Percentiles rank a stretch among this genome's conserved stretches.
These are phyloP conservation scores for Pythium phragmitis DNA, from an alignment of 352 stramenopile species.

Conservation along the genomic window DNA sequence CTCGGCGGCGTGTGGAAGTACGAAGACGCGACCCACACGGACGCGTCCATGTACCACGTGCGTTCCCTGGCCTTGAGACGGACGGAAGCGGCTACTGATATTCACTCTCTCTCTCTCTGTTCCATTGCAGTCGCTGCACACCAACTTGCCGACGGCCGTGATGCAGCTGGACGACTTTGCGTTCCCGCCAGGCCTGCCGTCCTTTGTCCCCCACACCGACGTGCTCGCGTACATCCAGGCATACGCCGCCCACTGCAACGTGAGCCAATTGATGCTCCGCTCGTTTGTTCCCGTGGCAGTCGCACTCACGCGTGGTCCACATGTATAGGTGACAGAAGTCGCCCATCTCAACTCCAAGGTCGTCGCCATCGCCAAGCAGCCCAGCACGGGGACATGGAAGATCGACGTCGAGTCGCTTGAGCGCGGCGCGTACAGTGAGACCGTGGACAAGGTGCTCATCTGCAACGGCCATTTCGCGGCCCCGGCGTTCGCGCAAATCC, in stretches of 20 bases:
- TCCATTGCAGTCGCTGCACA: slow-evolving; percentile 58
- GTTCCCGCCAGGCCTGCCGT: slow-evolving; percentile 51
- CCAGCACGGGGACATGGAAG: slow-evolving; percentile 25
- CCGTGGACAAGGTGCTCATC: slow-evolving; percentile 71
- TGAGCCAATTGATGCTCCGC: neutral
- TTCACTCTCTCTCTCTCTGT: neutral
- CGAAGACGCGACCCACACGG: slow-evolving; percentile 38
- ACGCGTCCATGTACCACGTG: slow-evolving; percentile 77
- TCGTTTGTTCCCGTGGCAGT: too few species aligned
- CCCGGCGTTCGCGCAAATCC: slow-evolving; percentile 45
- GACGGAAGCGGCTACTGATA: neutral
- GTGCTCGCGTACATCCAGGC: slow-evolving; percentile 71
- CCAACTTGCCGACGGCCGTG: slow-evolving; percentile 74
- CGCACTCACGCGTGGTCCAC: too few species aligned
- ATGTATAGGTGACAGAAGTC: slow-evolving; percentile 37
- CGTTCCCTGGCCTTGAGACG: neutral
- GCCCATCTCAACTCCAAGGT: slow-evolving; percentile 55
- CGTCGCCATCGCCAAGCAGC: slow-evolving; percentile 44
- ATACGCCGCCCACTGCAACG: slow-evolving; percentile 54
- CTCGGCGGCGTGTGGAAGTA: slow-evolving; percentile 84
- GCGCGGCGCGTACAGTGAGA: slow-evolving; percentile 53
- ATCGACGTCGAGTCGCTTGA: slow-evolving; percentile 40
- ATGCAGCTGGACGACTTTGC: slow-evolving; percentile 77
- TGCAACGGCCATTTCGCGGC: slow-evolving; percentile 81
- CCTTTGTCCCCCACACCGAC: slow-evolving; percentile 59